These are phyloP conservation scores for Avena atlantica DNA, from an alignment of 176 grass and related monocot species.

Conservation along the genomic window DNA sequence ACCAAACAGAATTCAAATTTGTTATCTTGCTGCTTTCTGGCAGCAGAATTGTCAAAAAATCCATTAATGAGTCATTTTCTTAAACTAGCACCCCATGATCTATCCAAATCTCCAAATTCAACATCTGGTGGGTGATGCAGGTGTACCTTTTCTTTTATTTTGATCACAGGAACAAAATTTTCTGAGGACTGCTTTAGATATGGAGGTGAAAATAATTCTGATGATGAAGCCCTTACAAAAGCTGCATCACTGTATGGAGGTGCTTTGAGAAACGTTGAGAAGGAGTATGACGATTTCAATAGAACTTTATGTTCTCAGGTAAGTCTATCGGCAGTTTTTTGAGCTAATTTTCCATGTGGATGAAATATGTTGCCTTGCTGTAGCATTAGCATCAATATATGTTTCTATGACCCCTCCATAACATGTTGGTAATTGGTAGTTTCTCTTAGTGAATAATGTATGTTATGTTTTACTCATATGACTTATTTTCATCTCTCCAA, in stretches of 20 bases:
- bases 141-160: constrained; percentile 44
- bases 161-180: constrained; percentile 80
- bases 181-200: constrained; percentile 99
- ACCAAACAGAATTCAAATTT: not conserved
- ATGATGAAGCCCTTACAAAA: constrained; percentile 75
- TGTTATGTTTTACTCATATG: not conserved
- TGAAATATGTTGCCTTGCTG: constrained; percentile 12
- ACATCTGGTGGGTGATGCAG: constrained; percentile 26
- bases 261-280: constrained; percentile 94
- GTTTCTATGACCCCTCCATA: not conserved
- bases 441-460: not conserved
- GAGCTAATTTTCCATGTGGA: constrained; percentile 17
- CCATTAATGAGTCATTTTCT: not conserved
- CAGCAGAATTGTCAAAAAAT: not conserved
- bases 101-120: constrained; percentile 25
- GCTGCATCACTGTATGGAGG: constrained; percentile 84
- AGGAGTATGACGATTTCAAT: constrained; percentile 92
- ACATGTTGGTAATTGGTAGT: not conserved
- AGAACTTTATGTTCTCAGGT: constrained; percentile 86
- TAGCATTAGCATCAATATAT: not conserved
- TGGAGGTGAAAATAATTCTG: constrained; percentile 77
- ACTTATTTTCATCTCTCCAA: not conserved
- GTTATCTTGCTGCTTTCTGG: not conserved
- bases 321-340: constrained; percentile 26
- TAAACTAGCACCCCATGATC: not conserved